Evolutionary conservation across 2,329 filamentous ascomycete species (phyloP).

Genomic region (Aspergillus sp.): DNA sequence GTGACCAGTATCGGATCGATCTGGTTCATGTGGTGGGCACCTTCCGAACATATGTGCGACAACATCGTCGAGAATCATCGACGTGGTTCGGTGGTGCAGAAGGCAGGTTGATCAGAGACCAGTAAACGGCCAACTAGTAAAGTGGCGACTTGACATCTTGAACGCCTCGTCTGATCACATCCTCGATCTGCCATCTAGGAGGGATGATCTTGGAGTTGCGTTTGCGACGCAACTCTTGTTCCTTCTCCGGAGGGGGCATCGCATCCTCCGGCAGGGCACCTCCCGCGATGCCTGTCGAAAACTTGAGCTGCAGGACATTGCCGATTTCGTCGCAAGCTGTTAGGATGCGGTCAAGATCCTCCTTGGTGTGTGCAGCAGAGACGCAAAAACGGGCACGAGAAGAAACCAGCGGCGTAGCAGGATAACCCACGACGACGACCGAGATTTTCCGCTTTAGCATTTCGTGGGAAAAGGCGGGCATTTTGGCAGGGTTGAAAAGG

Average conservation of each 20-base stretch:
- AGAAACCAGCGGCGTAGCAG: slow-evolving; percentile 90
- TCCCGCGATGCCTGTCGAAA: slow-evolving; percentile 92
- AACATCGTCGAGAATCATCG: slow-evolving; percentile 4
- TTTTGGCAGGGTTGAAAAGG: slow-evolving; percentile 98
- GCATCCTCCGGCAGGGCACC: slow-evolving; percentile 76
- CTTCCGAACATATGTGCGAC: slow-evolving; percentile 13
- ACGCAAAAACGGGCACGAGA: slow-evolving; percentile 95
- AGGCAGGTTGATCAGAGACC: not conserved
- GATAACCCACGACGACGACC: slow-evolving; percentile 95
- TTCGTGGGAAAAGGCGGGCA: slow-evolving; percentile 96
- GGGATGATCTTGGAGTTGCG: slow-evolving; percentile 58
- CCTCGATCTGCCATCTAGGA: slow-evolving; percentile 77
- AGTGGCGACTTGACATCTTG: slow-evolving; percentile 74
- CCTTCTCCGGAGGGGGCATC: slow-evolving; percentile 63
- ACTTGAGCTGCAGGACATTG: slow-evolving; percentile 90
- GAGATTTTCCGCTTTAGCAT: slow-evolving; percentile 98
- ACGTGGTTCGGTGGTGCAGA: slow-evolving; percentile 9
- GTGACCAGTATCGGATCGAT: slow-evolving; percentile 40
- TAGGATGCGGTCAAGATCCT: slow-evolving; percentile 88
- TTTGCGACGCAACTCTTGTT: slow-evolving; percentile 63
- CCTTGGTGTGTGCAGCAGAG: slow-evolving; percentile 95
- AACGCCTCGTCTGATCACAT: slow-evolving; percentile 71
- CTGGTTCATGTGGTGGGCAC: slow-evolving; percentile 18
- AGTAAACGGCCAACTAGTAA: slow-evolving; percentile 50
- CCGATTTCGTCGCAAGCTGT: slow-evolving; percentile 90